phyloP scores from a whole-genome alignment of 2,329 filamentous ascomycete genomes.

The Alternaria panax region DNA sequence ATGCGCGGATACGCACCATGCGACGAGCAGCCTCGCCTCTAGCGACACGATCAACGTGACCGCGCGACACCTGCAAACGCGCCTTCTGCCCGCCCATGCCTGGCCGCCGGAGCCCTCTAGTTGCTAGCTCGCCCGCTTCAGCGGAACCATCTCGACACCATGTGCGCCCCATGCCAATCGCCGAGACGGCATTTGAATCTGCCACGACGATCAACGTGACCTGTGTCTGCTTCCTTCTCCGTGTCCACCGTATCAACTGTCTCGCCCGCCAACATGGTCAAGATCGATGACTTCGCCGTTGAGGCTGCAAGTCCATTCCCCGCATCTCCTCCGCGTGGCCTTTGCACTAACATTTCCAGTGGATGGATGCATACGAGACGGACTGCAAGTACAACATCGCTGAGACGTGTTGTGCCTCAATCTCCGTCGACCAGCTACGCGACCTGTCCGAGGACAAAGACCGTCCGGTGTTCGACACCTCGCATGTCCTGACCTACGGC shows the following conservation, averaged over 20 bases:
- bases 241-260: not conserved
- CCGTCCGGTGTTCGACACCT: slow-evolving; percentile 59
- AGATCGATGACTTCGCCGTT: slow-evolving; percentile 70
- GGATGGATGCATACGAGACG: slow-evolving; percentile 64
- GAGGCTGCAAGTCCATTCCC: slow-evolving; percentile 65
- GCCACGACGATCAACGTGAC: not conserved
- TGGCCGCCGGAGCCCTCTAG: slow-evolving; percentile 6
- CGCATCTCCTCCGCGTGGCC: slow-evolving; percentile 23
- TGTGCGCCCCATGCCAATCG: slow-evolving; percentile 29
- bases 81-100: slow-evolving; percentile 1
- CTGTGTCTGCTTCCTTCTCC: not conserved
- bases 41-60: not conserved
- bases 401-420: slow-evolving; percentile 78
- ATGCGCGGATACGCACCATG: not conserved
- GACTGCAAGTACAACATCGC: slow-evolving; percentile 72
- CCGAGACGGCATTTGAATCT: not conserved
- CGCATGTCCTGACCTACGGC: slow-evolving; percentile 73
- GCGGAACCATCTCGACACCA: slow-evolving; percentile 10
- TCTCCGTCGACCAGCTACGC: slow-evolving; percentile 73
- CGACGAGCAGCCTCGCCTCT: not conserved
- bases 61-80: slow-evolving; percentile 4
- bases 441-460: slow-evolving; percentile 64
- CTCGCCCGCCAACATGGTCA: slow-evolving; percentile 57
- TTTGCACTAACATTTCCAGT: slow-evolving; percentile 49
- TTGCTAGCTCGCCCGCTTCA: slow-evolving; percentile 15